Conservation (phyloP, 2,329 filamentous ascomycete genomes). For the Colletotrichum karsti region DNA sequence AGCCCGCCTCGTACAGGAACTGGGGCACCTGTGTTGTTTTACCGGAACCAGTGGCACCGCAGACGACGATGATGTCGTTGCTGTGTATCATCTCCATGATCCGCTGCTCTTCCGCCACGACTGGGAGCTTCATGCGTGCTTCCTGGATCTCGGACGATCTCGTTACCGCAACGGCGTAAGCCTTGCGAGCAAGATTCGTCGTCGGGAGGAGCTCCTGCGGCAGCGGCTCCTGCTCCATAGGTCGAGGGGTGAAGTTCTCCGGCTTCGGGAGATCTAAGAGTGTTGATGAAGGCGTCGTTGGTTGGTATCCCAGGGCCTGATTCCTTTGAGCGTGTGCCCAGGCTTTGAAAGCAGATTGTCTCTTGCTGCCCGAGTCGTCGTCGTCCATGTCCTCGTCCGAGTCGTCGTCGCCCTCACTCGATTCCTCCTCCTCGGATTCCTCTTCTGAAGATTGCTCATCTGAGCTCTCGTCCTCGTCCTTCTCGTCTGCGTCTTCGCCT, state of each 20-base stretch:
- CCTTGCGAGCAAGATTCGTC: conserved; percentile 71
- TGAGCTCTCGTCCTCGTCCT: conserved; percentile 7
- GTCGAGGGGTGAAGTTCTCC: conserved; percentile 72
- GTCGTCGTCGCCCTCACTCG: conserved; percentile 34
- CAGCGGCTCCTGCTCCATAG: conserved; percentile 75
- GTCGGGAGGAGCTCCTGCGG: conserved; percentile 72
- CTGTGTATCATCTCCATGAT: conserved; percentile 98
- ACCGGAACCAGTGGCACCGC: conserved; percentile 94
- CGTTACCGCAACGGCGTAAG: conserved; percentile 77
- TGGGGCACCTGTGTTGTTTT: conserved; percentile 98
- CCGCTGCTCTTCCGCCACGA: conserved; percentile 94
- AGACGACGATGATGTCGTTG: conserved; percentile 88
- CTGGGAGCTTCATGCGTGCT: conserved; percentile 80
- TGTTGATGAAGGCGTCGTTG: conserved; percentile 51
- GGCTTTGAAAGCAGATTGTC: conserved; percentile 81
- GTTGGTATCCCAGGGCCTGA: conserved; percentile 75
- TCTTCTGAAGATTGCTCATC: conserved; percentile 36
- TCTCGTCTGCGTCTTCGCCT: conserved; percentile 7
- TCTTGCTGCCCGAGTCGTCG: conserved; percentile 41
- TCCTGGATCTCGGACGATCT: conserved; percentile 80
- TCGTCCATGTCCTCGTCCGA: conserved; percentile 38
- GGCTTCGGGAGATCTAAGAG: conserved; percentile 62
- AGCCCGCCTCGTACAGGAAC: conserved; percentile 94
- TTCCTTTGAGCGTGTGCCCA: conserved; percentile 93
- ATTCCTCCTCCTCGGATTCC: conserved; percentile 32